A percentile compares a stretch with the other conserved stretches of the same genome.
Conservation (phyloP, 108 stramenopile species). For the Pseudonitzschia multiseries region DNA sequence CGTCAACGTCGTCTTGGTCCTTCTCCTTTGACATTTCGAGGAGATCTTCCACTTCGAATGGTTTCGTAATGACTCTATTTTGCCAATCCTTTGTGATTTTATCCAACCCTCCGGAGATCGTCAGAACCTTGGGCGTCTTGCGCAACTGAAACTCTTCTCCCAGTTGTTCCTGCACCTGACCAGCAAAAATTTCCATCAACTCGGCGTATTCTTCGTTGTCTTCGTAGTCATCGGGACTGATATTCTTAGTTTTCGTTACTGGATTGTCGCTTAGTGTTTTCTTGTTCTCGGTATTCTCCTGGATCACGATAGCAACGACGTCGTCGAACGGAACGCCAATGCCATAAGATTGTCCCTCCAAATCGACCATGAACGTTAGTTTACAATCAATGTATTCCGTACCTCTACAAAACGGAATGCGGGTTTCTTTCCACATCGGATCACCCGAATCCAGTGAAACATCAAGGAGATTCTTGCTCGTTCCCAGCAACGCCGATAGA, state of each 20-base stretch:
- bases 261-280: constrained; percentile 16
- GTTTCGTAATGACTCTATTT: constrained; percentile 26
- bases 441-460: constrained; percentile 36
- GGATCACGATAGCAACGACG: constrained; percentile 40
- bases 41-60: constrained; percentile 28
- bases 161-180: constrained; percentile 41
- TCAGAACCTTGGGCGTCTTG: constrained; percentile 56
- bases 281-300: constrained; percentile 22
- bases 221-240: constrained; percentile 41
- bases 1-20: constrained; percentile 31
- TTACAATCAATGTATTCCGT: constrained; percentile 47
- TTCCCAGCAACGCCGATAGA: background rate
- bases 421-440: constrained; percentile 33
- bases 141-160: constrained; percentile 45
- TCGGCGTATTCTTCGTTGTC: constrained; percentile 49
- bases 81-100: constrained; percentile 40
- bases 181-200: constrained; percentile 60
- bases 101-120: constrained; percentile 50
- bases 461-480: constrained; percentile 34
- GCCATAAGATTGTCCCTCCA: constrained; percentile 43
- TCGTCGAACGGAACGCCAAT: constrained; percentile 53
- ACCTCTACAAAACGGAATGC: constrained; percentile 42
- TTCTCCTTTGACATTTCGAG: constrained; percentile 15
- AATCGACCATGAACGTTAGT: constrained; percentile 42
- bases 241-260: constrained; percentile 21